phyloP scores from a whole-genome alignment of 192 early-diverging fungal species.

The Glomus cerebriforme region DNA sequence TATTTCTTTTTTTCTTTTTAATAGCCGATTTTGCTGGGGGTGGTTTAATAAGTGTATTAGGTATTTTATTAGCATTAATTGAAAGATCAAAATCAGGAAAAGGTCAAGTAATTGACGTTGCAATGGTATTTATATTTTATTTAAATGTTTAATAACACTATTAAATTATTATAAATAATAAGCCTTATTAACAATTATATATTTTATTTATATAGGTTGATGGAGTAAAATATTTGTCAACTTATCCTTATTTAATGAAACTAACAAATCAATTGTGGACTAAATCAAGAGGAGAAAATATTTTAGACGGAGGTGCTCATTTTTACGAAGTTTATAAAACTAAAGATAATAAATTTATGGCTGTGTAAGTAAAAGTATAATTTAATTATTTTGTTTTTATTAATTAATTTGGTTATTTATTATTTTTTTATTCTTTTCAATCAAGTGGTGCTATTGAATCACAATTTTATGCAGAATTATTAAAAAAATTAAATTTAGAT shows the following conservation, averaged over 20 bases:
- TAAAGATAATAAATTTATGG: constrained; percentile 64
- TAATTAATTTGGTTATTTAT: background rate
- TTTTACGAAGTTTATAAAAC: constrained; percentile 71
- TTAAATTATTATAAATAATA: too few relatives aligned
- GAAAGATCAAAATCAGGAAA: constrained; percentile 59
- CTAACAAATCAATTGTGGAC: constrained; percentile 53
- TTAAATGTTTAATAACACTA: too few relatives aligned
- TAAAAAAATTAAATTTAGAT: constrained; percentile 48
- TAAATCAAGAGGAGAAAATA: constrained; percentile 56
- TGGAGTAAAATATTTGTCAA: constrained; percentile 58
- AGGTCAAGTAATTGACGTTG: constrained; percentile 66
- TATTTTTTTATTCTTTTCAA: background rate
- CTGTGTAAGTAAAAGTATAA: constrained; percentile 54
- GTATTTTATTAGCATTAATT: constrained; percentile 63
- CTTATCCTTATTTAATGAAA: constrained; percentile 64
- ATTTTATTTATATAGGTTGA: constrained; percentile 34
- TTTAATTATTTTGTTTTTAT: background rate
- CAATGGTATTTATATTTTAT: constrained; percentile 49
- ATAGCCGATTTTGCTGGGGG: constrained; percentile 72
- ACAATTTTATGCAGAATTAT: constrained; percentile 60
- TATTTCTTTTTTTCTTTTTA: background rate
- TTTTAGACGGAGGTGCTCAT: constrained; percentile 67
- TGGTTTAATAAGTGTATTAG: constrained; percentile 63
- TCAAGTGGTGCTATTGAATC: constrained; percentile 61
- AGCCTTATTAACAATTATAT: background rate